Evolutionary conservation across 306 rosid species (phyloP).

Genomic region (Dalbergia cochinchinensis): DNA sequence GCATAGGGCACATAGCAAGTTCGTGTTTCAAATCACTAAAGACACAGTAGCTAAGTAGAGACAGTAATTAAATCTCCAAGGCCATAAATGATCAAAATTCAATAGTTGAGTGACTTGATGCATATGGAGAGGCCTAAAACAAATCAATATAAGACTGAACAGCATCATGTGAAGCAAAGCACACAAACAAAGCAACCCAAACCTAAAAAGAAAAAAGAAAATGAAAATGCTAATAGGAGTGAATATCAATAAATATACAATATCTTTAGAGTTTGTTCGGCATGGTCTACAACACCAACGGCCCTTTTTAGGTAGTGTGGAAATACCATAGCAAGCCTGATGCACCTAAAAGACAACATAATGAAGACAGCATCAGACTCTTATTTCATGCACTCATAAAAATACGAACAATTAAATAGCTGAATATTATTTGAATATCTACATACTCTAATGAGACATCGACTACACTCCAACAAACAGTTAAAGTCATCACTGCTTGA

Average conservation of each 20-base stretch:
- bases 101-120: not conserved
- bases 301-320: slow-evolving; percentile 66
- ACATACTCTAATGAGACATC: slow-evolving; percentile 64
- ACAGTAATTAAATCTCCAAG: not conserved
- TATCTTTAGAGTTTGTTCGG: slow-evolving; percentile 60
- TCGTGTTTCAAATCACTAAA: slow-evolving; percentile 5
- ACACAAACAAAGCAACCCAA: not conserved
- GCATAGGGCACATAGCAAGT: not conserved
- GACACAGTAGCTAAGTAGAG: slow-evolving; percentile 4
- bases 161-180: slow-evolving; percentile 14
- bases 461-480: slow-evolving; percentile 63
- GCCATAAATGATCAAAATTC: not conserved
- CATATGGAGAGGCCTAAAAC: not conserved
- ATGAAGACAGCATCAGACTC: slow-evolving; percentile 26
- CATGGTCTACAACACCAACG: slow-evolving; percentile 77
- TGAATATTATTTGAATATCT: slow-evolving; percentile 33
- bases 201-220: slow-evolving; percentile 17
- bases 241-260: slow-evolving; percentile 46
- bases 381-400: not conserved
- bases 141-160: not conserved
- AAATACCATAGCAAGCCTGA: slow-evolving; percentile 75
- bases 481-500: slow-evolving; percentile 67
- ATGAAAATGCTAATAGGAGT: not conserved
- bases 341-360: slow-evolving; percentile 63
- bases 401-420: slow-evolving; percentile 33